Conservation (phyloP, 495 filamentous ascomycete species). For the Aspergillus homomorphus region DNA sequence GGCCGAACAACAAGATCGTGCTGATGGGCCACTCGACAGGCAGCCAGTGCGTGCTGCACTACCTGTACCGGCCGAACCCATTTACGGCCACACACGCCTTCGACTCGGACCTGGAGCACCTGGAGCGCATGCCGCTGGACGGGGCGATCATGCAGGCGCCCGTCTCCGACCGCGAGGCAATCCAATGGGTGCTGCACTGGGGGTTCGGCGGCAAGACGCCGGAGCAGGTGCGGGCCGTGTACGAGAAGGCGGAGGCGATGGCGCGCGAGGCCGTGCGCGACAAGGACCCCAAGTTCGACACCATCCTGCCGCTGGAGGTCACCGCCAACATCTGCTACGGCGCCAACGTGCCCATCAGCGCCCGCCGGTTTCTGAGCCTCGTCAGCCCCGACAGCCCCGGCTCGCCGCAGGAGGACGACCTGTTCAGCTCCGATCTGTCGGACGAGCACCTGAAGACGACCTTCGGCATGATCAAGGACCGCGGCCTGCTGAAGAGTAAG, state of each 20-base stretch:
- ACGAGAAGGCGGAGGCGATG: conserved; percentile 27
- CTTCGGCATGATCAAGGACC: conserved; percentile 59
- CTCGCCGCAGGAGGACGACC: conserved; percentile 72
- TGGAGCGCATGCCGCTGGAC: conserved; percentile 50
- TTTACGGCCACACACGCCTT: conserved; percentile 30
- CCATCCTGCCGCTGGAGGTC: conserved; percentile 33
- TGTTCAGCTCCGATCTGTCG: conserved; percentile 73
- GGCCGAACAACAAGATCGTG: conserved; percentile 56
- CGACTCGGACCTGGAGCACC: conserved; percentile 27
- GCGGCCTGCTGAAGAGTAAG: conserved; percentile 49
- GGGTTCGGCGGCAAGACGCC: conserved; percentile 34
- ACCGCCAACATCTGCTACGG: conserved; percentile 37
- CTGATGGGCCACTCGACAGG: conserved; percentile 85
- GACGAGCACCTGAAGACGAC: conserved; percentile 53
- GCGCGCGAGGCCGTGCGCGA: conserved; percentile 24
- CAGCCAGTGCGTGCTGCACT: conserved; percentile 80
- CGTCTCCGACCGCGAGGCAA: conserved; percentile 73
- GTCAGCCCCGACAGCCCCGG: conserved; percentile 49
- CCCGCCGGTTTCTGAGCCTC: conserved; percentile 65
- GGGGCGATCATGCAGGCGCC: conserved; percentile 82
- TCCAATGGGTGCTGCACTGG: conserved; percentile 39
- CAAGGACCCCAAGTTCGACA: conserved; percentile 24
- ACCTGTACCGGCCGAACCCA: conserved; percentile 46
- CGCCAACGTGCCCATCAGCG: conserved; percentile 51
- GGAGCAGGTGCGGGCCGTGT: conserved; percentile 25